A percentile compares a stretch with the other conserved stretches of the same genome.
Evolutionary conservation across 2,329 filamentous ascomycete genomes (phyloP).

Genomic region (Fusarium nanum): DNA sequence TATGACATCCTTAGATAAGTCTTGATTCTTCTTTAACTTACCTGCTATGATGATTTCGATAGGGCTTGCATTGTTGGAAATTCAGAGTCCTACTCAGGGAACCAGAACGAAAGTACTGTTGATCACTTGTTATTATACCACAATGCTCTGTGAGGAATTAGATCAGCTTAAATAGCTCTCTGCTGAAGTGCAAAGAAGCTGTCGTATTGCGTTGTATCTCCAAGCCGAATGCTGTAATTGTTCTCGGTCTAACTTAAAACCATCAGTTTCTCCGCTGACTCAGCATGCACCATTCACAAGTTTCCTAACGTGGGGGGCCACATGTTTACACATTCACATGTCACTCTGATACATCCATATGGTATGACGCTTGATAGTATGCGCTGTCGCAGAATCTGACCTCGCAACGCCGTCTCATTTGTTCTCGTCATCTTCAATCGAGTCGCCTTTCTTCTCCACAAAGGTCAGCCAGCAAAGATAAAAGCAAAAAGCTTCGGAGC

Average conservation of each 20-base stretch:
- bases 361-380: slow-evolving; percentile 33
- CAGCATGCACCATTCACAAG: slow-evolving; percentile 6
- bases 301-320: slow-evolving; percentile 30
- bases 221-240: background rate
- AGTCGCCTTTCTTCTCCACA: slow-evolving; percentile 7
- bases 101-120: background rate
- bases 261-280: slow-evolving; percentile 15
- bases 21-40: no score
- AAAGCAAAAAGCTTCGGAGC: slow-evolving; percentile 8
- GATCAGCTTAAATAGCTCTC: background rate
- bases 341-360: slow-evolving; percentile 20
- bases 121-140: accelerated
- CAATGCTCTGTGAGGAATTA: background rate
- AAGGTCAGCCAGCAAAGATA: background rate
- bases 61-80: background rate
- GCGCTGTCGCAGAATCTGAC: slow-evolving; percentile 38
- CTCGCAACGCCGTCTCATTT: slow-evolving; percentile 31
- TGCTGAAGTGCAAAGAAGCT: background rate
- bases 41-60: no score
- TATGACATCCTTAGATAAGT: no score
- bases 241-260: background rate
- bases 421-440: background rate
- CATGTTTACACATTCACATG: slow-evolving; percentile 40
- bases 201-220: background rate
- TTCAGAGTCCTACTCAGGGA: background rate